Evolutionary conservation across 176 grass and related monocot species (phyloP).

Genomic region (Phoenix dactylifera): DNA sequence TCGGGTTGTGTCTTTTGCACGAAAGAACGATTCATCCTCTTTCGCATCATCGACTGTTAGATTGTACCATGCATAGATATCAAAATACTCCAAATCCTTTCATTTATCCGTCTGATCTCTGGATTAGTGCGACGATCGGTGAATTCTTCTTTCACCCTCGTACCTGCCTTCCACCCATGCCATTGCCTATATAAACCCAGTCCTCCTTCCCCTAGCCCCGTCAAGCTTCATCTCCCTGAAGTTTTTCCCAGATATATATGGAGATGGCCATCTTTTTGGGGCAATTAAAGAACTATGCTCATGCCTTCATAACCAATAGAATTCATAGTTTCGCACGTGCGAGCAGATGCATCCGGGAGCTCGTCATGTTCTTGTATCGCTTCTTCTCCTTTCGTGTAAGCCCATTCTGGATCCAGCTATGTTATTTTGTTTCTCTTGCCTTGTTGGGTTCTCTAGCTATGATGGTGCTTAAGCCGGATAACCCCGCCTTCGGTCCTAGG

Average conservation of each 20-base stretch:
- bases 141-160: too few relatives aligned
- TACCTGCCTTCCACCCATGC: too few relatives aligned
- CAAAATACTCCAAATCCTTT: too few relatives aligned
- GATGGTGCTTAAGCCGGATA: constrained; percentile 33
- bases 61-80: too few relatives aligned
- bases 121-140: too few relatives aligned
- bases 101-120: too few relatives aligned
- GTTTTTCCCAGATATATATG: not conserved
- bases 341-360: constrained; percentile 8
- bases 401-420: constrained; percentile 37
- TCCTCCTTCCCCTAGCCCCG: too few relatives aligned
- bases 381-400: constrained; percentile 27
- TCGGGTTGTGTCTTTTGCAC: too few relatives aligned
- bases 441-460: constrained; percentile 49
- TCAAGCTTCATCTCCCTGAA: not conserved
- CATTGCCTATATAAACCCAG: too few relatives aligned
- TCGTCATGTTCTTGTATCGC: constrained; percentile 11
- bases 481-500: constrained; percentile 6
- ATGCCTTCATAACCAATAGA: constrained; percentile 26
- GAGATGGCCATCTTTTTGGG: constrained; percentile 2
- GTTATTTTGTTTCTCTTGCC: constrained; percentile 48
- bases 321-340: constrained; percentile 24
- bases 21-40: too few relatives aligned
- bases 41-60: too few relatives aligned
- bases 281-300: not conserved